Conservation (phyloP, 176 grass and related monocot species). For the Sorghum bicolor region DNA sequence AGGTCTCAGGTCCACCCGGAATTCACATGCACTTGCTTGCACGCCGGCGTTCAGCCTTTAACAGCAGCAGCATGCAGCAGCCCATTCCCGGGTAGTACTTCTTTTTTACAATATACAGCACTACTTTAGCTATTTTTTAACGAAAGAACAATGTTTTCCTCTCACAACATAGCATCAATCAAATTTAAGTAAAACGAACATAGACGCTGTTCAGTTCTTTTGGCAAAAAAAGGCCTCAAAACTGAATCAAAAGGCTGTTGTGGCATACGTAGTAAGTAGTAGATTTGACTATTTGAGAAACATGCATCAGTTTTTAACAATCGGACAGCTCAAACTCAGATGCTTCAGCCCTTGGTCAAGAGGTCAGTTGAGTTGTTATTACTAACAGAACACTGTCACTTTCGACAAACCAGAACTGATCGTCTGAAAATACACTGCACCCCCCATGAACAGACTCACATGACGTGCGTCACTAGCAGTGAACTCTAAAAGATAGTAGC, state of each 20-base stretch:
- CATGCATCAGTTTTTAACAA: not conserved
- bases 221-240: not conserved
- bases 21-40: not conserved
- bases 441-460: not conserved
- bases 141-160: too few species aligned
- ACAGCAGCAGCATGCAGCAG: not conserved
- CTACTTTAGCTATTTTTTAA: too few species aligned
- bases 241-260: not conserved
- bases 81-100: not conserved
- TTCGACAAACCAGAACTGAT: not conserved
- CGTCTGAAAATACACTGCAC: not conserved
- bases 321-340: not conserved
- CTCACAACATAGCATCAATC: too few species aligned
- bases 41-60: too few species aligned
- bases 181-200: too few species aligned
- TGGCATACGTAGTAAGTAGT: too few species aligned
- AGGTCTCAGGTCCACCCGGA: not conserved
- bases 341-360: not conserved
- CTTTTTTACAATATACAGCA: not conserved
- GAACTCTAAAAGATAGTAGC: not conserved
- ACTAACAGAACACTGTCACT: not conserved
- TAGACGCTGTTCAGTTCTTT: too few species aligned
- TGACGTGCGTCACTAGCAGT: not conserved
- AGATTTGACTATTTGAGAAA: not conserved
- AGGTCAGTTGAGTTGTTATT: not conserved